These are phyloP conservation scores for Yueomyces sp. DNA, from an alignment of 805 yeast genomes.

Conservation along the genomic window DNA sequence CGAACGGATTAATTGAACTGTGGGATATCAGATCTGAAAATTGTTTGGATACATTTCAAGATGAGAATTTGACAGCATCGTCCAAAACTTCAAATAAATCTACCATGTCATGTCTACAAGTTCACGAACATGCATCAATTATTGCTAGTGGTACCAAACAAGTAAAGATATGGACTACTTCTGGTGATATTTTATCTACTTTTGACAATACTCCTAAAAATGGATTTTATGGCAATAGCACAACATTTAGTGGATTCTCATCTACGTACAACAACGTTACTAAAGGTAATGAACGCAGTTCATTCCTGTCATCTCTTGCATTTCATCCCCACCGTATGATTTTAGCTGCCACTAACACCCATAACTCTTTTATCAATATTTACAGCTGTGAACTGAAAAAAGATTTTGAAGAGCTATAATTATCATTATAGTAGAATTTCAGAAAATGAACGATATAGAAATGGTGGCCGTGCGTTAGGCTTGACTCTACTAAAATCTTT, in stretches of 20 bases:
- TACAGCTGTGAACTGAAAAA: conserved; percentile 31
- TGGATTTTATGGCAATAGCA: conserved; percentile 18
- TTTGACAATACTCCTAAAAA: conserved; percentile 33
- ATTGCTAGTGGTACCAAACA: conserved; percentile 77
- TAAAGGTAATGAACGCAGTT: conserved; percentile 2
- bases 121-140: conserved; percentile 95
- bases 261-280: conserved; percentile 16
- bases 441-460: too few relatives aligned
- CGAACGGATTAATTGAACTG: conserved; percentile 69
- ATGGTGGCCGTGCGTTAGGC: too few relatives aligned
- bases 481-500: too few relatives aligned
- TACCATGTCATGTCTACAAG: conserved; percentile 51
- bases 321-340: conserved; percentile 94
- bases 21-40: conserved; percentile 80
- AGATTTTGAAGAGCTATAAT: not conserved
- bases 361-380: conserved; percentile 57
- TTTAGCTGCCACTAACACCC: conserved; percentile 73
- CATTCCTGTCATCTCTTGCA: conserved; percentile 50
- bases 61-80: conserved; percentile 18
- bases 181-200: conserved; percentile 58
- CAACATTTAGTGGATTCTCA: conserved; percentile 8
- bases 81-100: conserved; percentile 19
- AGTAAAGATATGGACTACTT: conserved; percentile 62
- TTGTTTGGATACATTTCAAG: conserved; percentile 56
- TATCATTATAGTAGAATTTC: too few relatives aligned